Evolutionary conservation across 2,329 filamentous ascomycete species (phyloP).

Genomic region (Clarireedia hainanense): DNA sequence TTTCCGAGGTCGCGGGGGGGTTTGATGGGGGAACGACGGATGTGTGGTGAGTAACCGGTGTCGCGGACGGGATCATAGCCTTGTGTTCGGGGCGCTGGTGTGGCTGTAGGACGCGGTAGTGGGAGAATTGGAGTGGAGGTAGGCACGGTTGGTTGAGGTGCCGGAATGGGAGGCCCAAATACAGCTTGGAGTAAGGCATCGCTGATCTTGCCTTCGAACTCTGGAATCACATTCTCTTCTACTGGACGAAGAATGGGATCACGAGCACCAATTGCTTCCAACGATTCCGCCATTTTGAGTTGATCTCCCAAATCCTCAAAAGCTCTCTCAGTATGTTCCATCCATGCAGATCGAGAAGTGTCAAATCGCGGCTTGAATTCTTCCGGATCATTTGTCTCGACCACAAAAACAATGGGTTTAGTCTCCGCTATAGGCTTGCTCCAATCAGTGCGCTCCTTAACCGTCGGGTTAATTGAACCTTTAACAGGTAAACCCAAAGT

Average conservation of each 20-base stretch:
- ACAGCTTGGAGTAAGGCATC: constrained; percentile 1
- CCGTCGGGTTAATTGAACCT: constrained; percentile 18
- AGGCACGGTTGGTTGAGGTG: not conserved
- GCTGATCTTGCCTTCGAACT: constrained; percentile 3
- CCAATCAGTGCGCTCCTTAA: constrained; percentile 5
- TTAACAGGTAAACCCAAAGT: constrained; percentile 20
- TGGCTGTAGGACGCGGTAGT: not conserved
- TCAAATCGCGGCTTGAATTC: constrained; percentile 2
- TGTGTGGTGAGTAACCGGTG: constrained; percentile 6
- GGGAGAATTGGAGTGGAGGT: not conserved
- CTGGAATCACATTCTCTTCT: not conserved
- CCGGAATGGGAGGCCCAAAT: not conserved
- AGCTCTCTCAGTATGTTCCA: constrained; percentile 8
- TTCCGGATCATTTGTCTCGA: constrained; percentile 4
- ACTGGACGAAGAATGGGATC: constrained; percentile 2
- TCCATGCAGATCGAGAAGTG: constrained; percentile 17
- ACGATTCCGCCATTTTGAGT: constrained; percentile 5
- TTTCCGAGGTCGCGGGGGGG: not conserved
- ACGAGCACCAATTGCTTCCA: constrained; percentile 7
- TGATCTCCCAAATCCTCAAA: constrained; percentile 6
- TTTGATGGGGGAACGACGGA: constrained; percentile 2
- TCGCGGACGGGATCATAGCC: constrained; percentile 22
- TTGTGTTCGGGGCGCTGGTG: constrained; percentile 5
- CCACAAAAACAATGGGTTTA: constrained; percentile 4
- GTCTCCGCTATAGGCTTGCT: constrained; percentile 7